phyloP scores from a whole-genome alignment of 192 early-diverging fungal genomes.

The Backusella tuberculispora region DNA sequence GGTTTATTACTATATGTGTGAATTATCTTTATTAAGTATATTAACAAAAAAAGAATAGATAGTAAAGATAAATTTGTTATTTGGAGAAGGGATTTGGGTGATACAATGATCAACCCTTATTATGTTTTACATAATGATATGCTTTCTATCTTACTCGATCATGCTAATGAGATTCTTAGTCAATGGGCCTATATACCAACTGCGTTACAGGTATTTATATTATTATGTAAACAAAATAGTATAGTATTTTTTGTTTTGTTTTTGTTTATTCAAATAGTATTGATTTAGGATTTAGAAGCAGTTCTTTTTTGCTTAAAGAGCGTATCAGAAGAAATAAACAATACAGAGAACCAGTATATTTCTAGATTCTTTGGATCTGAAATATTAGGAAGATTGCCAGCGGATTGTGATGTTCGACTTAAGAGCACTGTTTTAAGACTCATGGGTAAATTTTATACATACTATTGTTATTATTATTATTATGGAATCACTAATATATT shows the following conservation, averaged over 20 bases:
- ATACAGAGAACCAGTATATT: slow-evolving; percentile 54
- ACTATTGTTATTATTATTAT: too few species aligned
- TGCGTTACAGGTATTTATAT: slow-evolving; percentile 1
- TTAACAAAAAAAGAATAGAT: slow-evolving; percentile 33
- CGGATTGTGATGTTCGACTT: slow-evolving; percentile 41
- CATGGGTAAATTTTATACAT: slow-evolving; percentile 42
- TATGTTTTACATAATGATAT: slow-evolving; percentile 64
- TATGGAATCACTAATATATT: not conserved
- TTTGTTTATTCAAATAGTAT: not conserved
- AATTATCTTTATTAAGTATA: not conserved
- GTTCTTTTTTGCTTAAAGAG: slow-evolving; percentile 67
- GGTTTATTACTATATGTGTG: not conserved
- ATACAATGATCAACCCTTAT: slow-evolving; percentile 72
- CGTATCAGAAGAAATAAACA: slow-evolving; percentile 67
- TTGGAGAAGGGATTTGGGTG: slow-evolving; percentile 75
- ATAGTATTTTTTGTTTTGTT: not conserved
- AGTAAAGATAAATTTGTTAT: slow-evolving; percentile 59
- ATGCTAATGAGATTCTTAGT: slow-evolving; percentile 5
- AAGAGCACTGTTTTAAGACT: slow-evolving; percentile 50
- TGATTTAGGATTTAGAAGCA: slow-evolving; percentile 51
- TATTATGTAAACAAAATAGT: not conserved
- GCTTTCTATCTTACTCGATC: slow-evolving; percentile 39
- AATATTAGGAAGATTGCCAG: slow-evolving; percentile 53
- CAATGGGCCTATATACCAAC: slow-evolving; percentile 22
- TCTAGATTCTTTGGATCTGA: slow-evolving; percentile 62